Percentiles rank a stretch among this genome's conserved stretches.
Conservation (phyloP, 2,329 filamentous ascomycete species). For the Fusarium caatingaense region DNA sequence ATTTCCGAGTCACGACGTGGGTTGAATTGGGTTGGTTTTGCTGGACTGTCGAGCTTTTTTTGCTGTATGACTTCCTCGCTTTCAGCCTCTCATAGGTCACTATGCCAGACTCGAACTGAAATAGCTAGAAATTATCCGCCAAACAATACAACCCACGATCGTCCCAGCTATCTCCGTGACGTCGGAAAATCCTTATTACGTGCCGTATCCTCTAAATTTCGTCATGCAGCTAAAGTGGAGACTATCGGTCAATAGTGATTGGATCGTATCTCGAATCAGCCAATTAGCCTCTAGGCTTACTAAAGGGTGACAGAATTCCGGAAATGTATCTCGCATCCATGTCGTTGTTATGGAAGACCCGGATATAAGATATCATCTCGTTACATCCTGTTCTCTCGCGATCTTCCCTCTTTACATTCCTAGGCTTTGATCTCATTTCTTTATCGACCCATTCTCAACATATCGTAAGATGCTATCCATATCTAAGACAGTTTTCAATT, state of each 20-base stretch:
- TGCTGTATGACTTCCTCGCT: constrained; percentile 11
- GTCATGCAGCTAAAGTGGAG: not conserved
- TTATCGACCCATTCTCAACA: not conserved
- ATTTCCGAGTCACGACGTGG: constrained; percentile 24
- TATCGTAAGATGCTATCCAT: not conserved
- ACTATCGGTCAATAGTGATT: accelerated
- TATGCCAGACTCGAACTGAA: not conserved
- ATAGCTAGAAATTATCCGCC: constrained; percentile 24
- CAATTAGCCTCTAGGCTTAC: not conserved
- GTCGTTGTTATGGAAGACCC: not conserved
- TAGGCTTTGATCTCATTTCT: not conserved
- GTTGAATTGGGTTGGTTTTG: constrained; percentile 17
- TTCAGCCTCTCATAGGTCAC: not conserved
- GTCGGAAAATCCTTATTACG: not conserved
- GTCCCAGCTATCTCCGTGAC: not conserved
- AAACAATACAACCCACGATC: constrained; percentile 9
- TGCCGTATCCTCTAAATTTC: not conserved
- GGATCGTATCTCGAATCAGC: not conserved
- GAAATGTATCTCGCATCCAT: not conserved
- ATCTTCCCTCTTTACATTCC: not conserved
- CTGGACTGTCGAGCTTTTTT: not conserved
- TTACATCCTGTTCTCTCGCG: not conserved
- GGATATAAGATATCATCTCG: not conserved
- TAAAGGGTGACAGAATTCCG: not conserved
- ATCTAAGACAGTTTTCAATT: not conserved